Evolutionary conservation across 805 yeast genomes (phyloP), one percentile per base, ranked within the genome.

Genomic region (Wickerhamiella kurtzmanii): DNA sequence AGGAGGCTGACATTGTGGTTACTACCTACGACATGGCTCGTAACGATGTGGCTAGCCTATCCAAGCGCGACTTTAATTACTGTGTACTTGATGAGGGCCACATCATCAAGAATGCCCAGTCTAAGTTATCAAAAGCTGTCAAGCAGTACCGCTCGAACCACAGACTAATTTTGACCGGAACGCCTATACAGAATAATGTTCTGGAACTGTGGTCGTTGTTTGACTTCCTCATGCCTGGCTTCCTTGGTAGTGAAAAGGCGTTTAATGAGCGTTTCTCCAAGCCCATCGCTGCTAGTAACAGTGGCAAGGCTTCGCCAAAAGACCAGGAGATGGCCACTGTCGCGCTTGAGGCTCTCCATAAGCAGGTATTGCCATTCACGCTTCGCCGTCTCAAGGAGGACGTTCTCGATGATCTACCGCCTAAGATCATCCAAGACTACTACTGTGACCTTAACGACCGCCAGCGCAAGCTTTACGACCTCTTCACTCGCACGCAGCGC

Each of bases 181-280:
- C 99, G 0, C 99, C 99, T 13, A 92, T 92, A 56, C 99, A 92
- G 64, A 92, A 92, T 61, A 92, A 92, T 60, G 98, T 92, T 2
- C 71, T 92, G 39, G 99, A 92, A 64, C 69, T 92, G 52, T 92
- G 99, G 99, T 92, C 98, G 2, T 69, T 92, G 58, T 92, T 92
- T 69, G 98, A 92, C 64, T 92, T 87, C 63, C 71, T 92, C 63
- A 92, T 92, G 99, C 99, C 99, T 2, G 99, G 99, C 0, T 92
- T 92, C 59, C 69, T 92, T 53, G 99, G 99, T 13, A 80, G 94
- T 2, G 98, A 92, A 59, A 89, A 87, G 64, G 74, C 81, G 44
- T 92, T 92, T 68, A 92, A 87, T 58, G 97, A 89, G 52, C 75
- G 88, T 54, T 92, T 89, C 71, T 94, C 96, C n/a, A 88, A 88